These are phyloP conservation scores for Dentiscutata heterogama DNA, from an alignment of 371 early-diverging fungal species.

Conservation along the genomic window DNA sequence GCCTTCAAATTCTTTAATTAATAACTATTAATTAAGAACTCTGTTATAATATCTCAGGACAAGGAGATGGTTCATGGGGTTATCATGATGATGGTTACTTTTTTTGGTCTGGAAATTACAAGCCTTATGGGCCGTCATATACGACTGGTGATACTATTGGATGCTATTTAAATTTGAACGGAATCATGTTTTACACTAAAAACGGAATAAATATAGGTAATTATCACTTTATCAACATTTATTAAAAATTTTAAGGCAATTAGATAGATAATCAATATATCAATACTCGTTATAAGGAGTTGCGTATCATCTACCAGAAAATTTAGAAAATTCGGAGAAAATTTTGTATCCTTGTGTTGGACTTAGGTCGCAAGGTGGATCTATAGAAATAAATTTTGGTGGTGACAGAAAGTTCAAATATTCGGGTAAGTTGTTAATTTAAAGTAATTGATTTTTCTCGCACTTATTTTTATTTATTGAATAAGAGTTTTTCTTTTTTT, in stretches of 20 bases:
- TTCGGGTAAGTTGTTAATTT: neutral
- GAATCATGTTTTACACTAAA: conserved; percentile 86
- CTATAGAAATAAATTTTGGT: neutral
- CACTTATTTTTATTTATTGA: no score
- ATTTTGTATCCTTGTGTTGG: conserved; percentile 17
- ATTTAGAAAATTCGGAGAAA: neutral
- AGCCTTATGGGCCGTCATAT: conserved; percentile 89
- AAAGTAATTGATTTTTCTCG: no score
- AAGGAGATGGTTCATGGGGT: conserved; percentile 75
- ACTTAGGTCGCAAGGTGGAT: neutral
- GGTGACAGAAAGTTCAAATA: neutral
- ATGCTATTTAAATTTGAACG: conserved; percentile 85
- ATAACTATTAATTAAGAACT: no score
- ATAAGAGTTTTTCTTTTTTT: neutral
- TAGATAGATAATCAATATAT: neutral
- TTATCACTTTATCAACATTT: neutral
- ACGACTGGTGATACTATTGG: conserved; percentile 93
- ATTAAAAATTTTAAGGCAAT: neutral
- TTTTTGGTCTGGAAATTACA: conserved; percentile 65
- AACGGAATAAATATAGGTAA: conserved; percentile 87
- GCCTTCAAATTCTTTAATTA: no score
- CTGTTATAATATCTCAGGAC: conserved; percentile 56
- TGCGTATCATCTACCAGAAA: neutral
- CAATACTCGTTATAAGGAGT: neutral
- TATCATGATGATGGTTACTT: conserved; percentile 88